phyloP scores from a whole-genome alignment of 169 alveolate species.

The Plasmodium blacklocki region DNA sequence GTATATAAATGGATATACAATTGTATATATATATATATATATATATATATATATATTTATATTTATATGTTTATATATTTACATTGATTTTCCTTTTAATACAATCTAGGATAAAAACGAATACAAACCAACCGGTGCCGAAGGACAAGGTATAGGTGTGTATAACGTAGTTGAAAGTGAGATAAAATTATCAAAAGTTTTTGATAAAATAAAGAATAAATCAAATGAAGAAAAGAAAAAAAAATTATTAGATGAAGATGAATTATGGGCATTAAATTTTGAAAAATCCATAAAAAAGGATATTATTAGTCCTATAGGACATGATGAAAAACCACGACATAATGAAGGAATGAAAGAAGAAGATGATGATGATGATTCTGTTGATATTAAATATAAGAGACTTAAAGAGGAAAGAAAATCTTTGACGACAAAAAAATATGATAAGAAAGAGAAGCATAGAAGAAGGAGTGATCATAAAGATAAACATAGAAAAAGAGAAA shows the following conservation, averaged over 20 bases:
- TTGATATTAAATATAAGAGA: slow-evolving; percentile 7
- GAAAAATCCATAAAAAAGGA: slow-evolving; percentile 78
- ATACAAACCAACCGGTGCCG: slow-evolving; percentile 90
- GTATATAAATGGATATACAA: slow-evolving; percentile 6
- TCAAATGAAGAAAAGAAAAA: slow-evolving; percentile 29
- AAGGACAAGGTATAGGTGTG: slow-evolving; percentile 88
- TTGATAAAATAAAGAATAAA: slow-evolving; percentile 33
- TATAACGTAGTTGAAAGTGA: slow-evolving; percentile 86
- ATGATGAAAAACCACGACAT: background rate
- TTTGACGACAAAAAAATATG: slow-evolving; percentile 9
- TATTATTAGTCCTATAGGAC: background rate
- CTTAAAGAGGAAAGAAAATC: slow-evolving; percentile 26
- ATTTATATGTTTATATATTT: slow-evolving; percentile 1
- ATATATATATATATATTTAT: slow-evolving; percentile 1
- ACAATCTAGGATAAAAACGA: slow-evolving; percentile 57
- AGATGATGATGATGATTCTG: slow-evolving; percentile 14
- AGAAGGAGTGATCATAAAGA: background rate
- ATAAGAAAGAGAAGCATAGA: slow-evolving; percentile 17
- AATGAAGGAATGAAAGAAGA: slow-evolving; percentile 8
- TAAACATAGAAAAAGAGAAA: too few species aligned
- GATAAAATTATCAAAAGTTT: slow-evolving; percentile 75
- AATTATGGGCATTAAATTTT: slow-evolving; percentile 86
- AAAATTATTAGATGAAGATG: slow-evolving; percentile 83
- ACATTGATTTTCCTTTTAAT: background rate
- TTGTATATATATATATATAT: background rate